phyloP scores from a whole-genome alignment of 208 protist genomes.

The Trypanosoma lewisi region DNA sequence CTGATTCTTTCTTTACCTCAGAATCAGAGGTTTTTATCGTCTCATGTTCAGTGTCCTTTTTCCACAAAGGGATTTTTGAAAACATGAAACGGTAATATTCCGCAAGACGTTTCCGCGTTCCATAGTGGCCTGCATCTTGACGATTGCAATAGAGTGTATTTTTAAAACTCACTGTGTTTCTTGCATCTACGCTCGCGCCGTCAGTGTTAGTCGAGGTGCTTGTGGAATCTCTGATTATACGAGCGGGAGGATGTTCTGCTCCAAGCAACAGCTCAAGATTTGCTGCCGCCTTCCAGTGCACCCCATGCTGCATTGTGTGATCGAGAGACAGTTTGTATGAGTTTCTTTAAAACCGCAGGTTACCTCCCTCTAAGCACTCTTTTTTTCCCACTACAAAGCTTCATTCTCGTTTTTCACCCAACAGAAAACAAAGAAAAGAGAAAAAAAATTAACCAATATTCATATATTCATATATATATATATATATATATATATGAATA shows the following conservation, averaged over 20 bases:
- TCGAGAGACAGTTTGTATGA: no score
- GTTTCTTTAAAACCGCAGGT: no score
- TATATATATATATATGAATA: no score
- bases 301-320: slow-evolving; percentile 23
- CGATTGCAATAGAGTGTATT: slow-evolving; percentile 70
- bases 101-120: slow-evolving; percentile 29
- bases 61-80: slow-evolving; percentile 49
- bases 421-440: background rate
- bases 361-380: background rate
- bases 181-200: slow-evolving; percentile 42
- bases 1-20: slow-evolving; percentile 16
- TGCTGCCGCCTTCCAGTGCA: slow-evolving; percentile 56
- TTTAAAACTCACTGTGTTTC: slow-evolving; percentile 67
- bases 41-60: background rate
- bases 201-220: slow-evolving; percentile 10
- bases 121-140: slow-evolving; percentile 37
- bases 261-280: slow-evolving; percentile 68
- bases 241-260: slow-evolving; percentile 46
- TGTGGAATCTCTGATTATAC: slow-evolving; percentile 32
- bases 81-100: slow-evolving; percentile 78
- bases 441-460: background rate
- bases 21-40: slow-evolving; percentile 5
- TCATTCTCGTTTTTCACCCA: background rate
- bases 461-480: background rate
- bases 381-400: background rate